Percentiles rank a stretch among this genome's conserved stretches.
phyloP scores from a whole-genome alignment of 495 filamentous ascomycete genomes.

The Saxophila tyrrhenica region DNA sequence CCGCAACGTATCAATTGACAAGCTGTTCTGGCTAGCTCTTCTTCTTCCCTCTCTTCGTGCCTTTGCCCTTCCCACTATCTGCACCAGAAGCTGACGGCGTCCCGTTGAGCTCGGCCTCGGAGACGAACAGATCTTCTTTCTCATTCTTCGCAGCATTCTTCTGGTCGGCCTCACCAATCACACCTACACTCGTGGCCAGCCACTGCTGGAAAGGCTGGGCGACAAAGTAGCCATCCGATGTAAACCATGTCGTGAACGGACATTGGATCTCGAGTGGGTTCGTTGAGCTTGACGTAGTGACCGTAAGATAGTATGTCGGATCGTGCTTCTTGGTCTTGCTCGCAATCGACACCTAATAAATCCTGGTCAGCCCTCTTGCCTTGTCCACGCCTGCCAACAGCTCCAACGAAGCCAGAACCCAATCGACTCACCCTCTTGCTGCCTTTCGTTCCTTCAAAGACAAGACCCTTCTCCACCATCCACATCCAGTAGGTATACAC shows the following conservation, averaged over 20 bases:
- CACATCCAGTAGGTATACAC: constrained; percentile 77
- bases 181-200: constrained; percentile 56
- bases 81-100: constrained; percentile 4
- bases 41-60: constrained; percentile 11
- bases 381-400: not conserved
- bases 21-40: constrained; percentile 2
- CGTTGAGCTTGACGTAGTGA: constrained; percentile 36
- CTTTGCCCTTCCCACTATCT: constrained; percentile 3
- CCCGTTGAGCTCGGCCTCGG: constrained; percentile 3
- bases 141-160: constrained; percentile 34
- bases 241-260: constrained; percentile 81
- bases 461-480: constrained; percentile 65
- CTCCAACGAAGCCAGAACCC: not conserved
- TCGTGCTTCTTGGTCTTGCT: constrained; percentile 60
- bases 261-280: constrained; percentile 40
- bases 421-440: constrained; percentile 39
- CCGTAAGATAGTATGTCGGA: constrained; percentile 62
- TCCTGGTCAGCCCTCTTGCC: no score
- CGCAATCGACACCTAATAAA: constrained; percentile 50
- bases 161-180: constrained; percentile 58
- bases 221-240: constrained; percentile 68
- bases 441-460: constrained; percentile 60
- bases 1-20: no score
- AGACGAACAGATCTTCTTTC: constrained; percentile 4
- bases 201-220: constrained; percentile 73